Evolutionary conservation across 1,139 yeast genomes (phyloP).

Genomic region (Diutina mesorugosa): DNA sequence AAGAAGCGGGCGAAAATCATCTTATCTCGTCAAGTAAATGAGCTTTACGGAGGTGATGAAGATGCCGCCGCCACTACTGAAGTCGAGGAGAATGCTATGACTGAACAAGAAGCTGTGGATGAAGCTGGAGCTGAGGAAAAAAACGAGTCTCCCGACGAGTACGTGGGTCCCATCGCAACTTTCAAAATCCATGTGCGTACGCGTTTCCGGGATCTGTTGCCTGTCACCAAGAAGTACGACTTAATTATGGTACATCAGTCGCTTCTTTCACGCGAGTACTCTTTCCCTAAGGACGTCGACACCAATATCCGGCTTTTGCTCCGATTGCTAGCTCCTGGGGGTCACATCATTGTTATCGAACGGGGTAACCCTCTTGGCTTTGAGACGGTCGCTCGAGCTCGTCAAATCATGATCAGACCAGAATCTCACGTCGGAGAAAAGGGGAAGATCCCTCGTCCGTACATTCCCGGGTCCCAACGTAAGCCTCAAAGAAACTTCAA

Average conservation of each 20-base stretch:
- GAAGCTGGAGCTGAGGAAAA: conserved; percentile 5
- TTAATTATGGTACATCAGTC: conserved; percentile 81
- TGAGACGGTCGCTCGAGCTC: conserved; percentile 78
- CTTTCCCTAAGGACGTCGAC: conserved; percentile 67
- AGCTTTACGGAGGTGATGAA: conserved; percentile 15
- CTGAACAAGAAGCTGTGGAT: not conserved
- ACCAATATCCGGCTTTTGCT: conserved; percentile 49
- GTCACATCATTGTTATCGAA: conserved; percentile 67
- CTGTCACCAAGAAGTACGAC: conserved; percentile 47
- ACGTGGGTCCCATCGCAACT: conserved; percentile 49
- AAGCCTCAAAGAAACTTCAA: conserved; percentile 25
- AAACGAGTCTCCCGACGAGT: conserved; percentile 12
- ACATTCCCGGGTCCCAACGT: conserved; percentile 36
- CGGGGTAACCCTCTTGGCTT: conserved; percentile 87
- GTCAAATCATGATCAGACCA: conserved; percentile 81
- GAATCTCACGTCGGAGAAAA: conserved; percentile 43
- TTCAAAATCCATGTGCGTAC: conserved; percentile 41
- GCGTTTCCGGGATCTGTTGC: conserved; percentile 35
- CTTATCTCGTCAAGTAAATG: conserved; percentile 56
- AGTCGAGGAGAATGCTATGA: conserved; percentile 7
- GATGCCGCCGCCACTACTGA: not conserved
- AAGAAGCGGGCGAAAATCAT: conserved; percentile 65
- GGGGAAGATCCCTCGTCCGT: conserved; percentile 65
- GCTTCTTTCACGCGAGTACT: conserved; percentile 42
- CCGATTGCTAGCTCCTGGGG: conserved; percentile 57